Evolutionary conservation across 805 yeast species (phyloP).

Genomic region (Suhomyces canberraensis): DNA sequence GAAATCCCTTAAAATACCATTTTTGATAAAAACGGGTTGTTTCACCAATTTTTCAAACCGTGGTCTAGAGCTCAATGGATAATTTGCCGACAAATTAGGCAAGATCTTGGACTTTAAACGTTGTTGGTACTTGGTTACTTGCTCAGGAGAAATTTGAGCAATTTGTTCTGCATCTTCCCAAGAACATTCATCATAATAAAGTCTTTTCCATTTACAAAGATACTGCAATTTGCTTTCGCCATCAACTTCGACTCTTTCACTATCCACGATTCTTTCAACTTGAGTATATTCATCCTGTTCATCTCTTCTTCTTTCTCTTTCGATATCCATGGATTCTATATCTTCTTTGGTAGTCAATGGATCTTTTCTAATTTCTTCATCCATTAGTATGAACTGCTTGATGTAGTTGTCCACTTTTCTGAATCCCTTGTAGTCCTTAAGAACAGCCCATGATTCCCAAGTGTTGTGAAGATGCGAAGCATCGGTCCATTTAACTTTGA

Average conservation of each 20-base stretch:
- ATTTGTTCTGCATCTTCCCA: slow-evolving; percentile 94
- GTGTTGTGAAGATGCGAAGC: slow-evolving; percentile 91
- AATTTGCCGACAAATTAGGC: slow-evolving; percentile 76
- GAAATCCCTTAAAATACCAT: slow-evolving; percentile 92
- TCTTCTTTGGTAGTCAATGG: slow-evolving; percentile 87
- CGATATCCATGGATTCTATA: slow-evolving; percentile 89
- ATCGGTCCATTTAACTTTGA: slow-evolving; percentile 80
- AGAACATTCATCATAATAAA: slow-evolving; percentile 92
- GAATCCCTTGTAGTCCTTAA: slow-evolving; percentile 62
- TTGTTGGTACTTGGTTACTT: slow-evolving; percentile 78
- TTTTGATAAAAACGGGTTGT: slow-evolving; percentile 88
- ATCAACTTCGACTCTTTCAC: slow-evolving; percentile 68
- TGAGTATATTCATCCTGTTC: slow-evolving; percentile 78
- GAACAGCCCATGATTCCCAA: slow-evolving; percentile 71
- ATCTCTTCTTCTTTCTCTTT: slow-evolving; percentile 78
- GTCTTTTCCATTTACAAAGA: slow-evolving; percentile 88
- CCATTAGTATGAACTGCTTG: slow-evolving; percentile 68
- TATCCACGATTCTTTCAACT: slow-evolving; percentile 87
- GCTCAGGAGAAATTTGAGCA: slow-evolving; percentile 77
- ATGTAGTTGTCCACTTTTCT: slow-evolving; percentile 89
- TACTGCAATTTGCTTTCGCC: slow-evolving; percentile 72
- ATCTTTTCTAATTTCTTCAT: slow-evolving; percentile 73
- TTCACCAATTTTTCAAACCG: slow-evolving; percentile 78
- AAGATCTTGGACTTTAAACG: slow-evolving; percentile 79
- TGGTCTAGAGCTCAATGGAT: slow-evolving; percentile 71